Conservation (phyloP, 2,329 filamentous ascomycete genomes). For the Phyllosticta capitalensis region DNA sequence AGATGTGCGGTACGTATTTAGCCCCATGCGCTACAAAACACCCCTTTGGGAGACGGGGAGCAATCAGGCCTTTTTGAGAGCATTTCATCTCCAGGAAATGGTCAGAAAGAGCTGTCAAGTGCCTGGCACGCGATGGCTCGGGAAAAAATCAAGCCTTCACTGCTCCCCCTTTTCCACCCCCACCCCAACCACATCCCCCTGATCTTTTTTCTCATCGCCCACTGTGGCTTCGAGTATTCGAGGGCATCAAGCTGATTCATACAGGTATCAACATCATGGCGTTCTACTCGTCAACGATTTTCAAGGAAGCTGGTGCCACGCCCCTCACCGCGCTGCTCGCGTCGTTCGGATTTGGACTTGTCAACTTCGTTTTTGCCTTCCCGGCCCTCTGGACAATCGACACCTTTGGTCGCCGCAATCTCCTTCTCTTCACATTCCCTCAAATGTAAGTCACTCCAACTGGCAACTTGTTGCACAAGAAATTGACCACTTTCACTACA, state of each 20-base stretch:
- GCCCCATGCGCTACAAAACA: no score
- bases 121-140: conserved; percentile 16
- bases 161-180: not conserved
- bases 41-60: no score
- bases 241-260: conserved; percentile 7
- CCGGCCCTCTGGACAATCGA: conserved; percentile 53
- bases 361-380: conserved; percentile 50
- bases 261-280: conserved; percentile 35
- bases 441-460: conserved; percentile 27
- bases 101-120: conserved; percentile 13
- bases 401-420: conserved; percentile 40
- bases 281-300: conserved; percentile 44
- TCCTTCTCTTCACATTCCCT: conserved; percentile 41
- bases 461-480: no score
- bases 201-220: conserved; percentile 17
- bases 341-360: conserved; percentile 49
- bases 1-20: conserved; percentile 42
- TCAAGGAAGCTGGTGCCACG: conserved; percentile 30
- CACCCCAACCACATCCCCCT: not conserved
- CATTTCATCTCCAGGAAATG: no score
- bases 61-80: no score
- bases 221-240: conserved; percentile 23
- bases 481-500: no score
- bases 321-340: conserved; percentile 37
- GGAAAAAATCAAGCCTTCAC: not conserved